A percentile compares a stretch with the other conserved stretches of the same genome.
These are phyloP conservation scores for Colletotrichum salicis DNA, from an alignment of 2,329 filamentous ascomycete species.

Conservation along the genomic window DNA sequence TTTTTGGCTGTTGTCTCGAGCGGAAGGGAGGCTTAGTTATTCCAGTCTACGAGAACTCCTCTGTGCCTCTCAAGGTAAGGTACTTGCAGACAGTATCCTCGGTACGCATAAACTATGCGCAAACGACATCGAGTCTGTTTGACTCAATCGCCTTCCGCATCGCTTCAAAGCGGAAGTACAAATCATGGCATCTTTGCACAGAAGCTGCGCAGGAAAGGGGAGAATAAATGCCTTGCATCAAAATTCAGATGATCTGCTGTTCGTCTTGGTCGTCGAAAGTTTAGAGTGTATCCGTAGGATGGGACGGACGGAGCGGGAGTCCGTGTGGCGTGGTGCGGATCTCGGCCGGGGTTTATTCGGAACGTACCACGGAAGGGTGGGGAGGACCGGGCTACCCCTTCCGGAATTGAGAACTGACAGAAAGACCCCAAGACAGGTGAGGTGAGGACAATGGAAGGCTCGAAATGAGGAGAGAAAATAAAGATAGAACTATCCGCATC, in stretches of 20 bases:
- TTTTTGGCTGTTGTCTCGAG: too few species aligned
- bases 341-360: conserved; percentile 7
- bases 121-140: too few species aligned
- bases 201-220: not conserved
- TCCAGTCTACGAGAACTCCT: too few species aligned
- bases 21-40: too few species aligned
- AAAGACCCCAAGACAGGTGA: too few species aligned
- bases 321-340: conserved; percentile 17
- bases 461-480: not conserved
- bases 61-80: too few species aligned
- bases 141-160: too few species aligned
- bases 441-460: not conserved
- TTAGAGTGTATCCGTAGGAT: not conserved
- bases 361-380: not conserved
- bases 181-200: not conserved
- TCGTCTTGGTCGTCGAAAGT: not conserved
- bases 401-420: not conserved
- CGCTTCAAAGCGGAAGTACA: not conserved
- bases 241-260: conserved; percentile 5
- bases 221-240: not conserved
- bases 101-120: too few species aligned
- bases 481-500: not conserved
- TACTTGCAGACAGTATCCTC: too few species aligned
- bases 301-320: conserved; percentile 20
- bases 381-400: not conserved